Evolutionary conservation across 108 stramenopile species (phyloP).

Genomic region (Thalassiosira profunda): DNA sequence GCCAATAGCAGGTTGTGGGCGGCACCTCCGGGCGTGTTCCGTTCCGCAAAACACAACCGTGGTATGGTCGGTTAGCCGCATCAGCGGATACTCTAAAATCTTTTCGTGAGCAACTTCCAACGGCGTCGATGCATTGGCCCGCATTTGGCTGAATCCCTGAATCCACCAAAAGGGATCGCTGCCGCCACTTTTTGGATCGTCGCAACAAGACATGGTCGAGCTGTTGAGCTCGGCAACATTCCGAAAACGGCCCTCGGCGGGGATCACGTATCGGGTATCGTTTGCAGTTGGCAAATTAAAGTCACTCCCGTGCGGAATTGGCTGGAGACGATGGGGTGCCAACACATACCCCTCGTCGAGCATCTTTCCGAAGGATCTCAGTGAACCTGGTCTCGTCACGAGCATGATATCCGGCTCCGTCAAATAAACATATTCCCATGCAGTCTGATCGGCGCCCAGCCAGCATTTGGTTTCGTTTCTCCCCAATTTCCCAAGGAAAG

Average conservation of each 20-base stretch:
- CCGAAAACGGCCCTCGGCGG: not conserved
- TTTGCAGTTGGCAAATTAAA: slow-evolving; percentile 9
- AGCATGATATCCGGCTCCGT: slow-evolving; percentile 56
- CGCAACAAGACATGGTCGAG: slow-evolving; percentile 16
- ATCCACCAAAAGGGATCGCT: slow-evolving; percentile 26
- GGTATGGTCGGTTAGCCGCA: slow-evolving; percentile 18
- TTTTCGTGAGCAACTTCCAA: slow-evolving; percentile 8
- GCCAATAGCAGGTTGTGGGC: slow-evolving; percentile 2
- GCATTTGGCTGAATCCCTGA: slow-evolving; percentile 6
- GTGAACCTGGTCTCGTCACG: slow-evolving; percentile 17
- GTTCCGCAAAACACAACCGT: slow-evolving; percentile 13
- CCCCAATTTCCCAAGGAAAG: slow-evolving; percentile 1
- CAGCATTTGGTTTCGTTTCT: slow-evolving; percentile 10
- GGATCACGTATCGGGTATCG: not conserved
- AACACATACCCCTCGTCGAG: slow-evolving; percentile 35
- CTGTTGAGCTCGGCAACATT: not conserved
- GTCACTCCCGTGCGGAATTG: slow-evolving; percentile 48
- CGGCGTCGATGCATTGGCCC: not conserved
- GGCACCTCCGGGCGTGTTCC: slow-evolving; percentile 6
- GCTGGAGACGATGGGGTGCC: slow-evolving; percentile 54
- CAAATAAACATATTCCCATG: slow-evolving; percentile 51
- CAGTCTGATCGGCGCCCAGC: slow-evolving; percentile 19
- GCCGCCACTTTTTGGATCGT: not conserved
- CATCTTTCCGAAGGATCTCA: slow-evolving; percentile 15
- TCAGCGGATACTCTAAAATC: slow-evolving; percentile 14